phyloP scores from a whole-genome alignment of 2,329 filamentous ascomycete species.

The Fusarium verrucosum region DNA sequence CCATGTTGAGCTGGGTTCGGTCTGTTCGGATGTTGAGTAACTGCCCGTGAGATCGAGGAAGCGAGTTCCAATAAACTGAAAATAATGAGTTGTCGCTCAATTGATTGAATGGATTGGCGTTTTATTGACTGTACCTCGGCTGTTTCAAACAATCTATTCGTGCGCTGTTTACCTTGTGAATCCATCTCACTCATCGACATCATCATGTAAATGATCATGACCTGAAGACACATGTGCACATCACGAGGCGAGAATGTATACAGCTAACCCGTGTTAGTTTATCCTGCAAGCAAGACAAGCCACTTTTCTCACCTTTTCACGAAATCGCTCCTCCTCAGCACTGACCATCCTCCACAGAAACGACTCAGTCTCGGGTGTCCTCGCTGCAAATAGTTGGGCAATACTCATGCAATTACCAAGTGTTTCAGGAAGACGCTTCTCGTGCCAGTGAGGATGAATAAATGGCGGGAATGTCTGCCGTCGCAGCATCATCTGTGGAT shows the following conservation, averaged over 20 bases:
- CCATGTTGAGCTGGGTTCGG: constrained; percentile 38
- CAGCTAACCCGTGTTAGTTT: constrained; percentile 2
- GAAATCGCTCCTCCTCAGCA: constrained; percentile 38
- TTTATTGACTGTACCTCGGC: constrained; percentile 11
- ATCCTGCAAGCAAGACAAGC: fast-evolving
- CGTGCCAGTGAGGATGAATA: constrained; percentile 44
- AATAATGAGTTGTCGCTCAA: fast-evolving
- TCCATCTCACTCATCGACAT: constrained; percentile 43
- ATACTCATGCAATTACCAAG: constrained; percentile 43
- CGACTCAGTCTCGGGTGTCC: constrained; percentile 33
- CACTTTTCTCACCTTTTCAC: constrained; percentile 30
- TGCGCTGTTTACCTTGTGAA: constrained; percentile 2
- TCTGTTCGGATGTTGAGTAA: constrained; percentile 28
- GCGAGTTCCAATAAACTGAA: constrained; percentile 23
- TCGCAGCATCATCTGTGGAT: constrained; percentile 47
- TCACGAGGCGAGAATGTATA: not conserved
- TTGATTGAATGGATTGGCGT: fast-evolving
- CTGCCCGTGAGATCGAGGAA: constrained; percentile 9
- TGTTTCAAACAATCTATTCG: constrained; percentile 27
- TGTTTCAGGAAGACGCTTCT: constrained; percentile 24
- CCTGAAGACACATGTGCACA: constrained; percentile 38
- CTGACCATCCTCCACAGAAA: constrained; percentile 45
- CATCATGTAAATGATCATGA: constrained; percentile 44
- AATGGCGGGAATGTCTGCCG: constrained; percentile 47
- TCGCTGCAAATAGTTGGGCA: constrained; percentile 37